Evolutionary conservation across 116 monocot species (phyloP), one percentile per base, ranked within the genome.

Genomic region (Phalaenopsis hybrid): DNA sequence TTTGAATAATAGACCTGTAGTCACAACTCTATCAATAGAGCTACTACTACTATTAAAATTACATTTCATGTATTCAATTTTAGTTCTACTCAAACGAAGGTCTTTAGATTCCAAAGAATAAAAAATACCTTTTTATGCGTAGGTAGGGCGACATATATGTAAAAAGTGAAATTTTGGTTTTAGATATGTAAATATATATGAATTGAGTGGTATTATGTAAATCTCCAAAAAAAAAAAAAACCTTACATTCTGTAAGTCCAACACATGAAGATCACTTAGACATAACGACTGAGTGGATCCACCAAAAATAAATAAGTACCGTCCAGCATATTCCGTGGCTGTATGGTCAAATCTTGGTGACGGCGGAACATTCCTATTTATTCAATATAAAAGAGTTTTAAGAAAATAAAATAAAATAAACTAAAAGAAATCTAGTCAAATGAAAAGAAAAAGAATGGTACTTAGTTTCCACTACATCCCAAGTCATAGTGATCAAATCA

Each of bases 291-390:
- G 89, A 81, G 92, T 91, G 82, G 88, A 91, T 80, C 96, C 96
- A 70, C 96, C 96, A 89, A 94, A 96, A 57, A 96, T 86, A 67
- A 96, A 55, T 77, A 96, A 90, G 81, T 96, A 96, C 31, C 83
- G 91, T 48, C 90, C 94, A 21, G 78, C 87, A 86, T 96, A 85
- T 13, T 88, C 85, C 41, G 80, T 81, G 84, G 96, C 89, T 74
- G 88, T 77, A 75, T 96, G 96, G 86, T 96, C 96, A 79, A 87
- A 96, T 84, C 92, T 88, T 79, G 96, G 90, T 44, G 88, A 59
- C 70, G 94, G 94, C 69, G 83, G 28, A 11, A 50, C 80, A 80
- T 87, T 78, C 82, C 94, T 96, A 59, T 80, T 28, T 69, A 68
- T 61, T 50, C n/a, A 82, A 49, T 79, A 41, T 23, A 61, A 83